Conservation (phyloP, 2,329 filamentous ascomycete species). For the Xylariaceae sp. region DNA sequence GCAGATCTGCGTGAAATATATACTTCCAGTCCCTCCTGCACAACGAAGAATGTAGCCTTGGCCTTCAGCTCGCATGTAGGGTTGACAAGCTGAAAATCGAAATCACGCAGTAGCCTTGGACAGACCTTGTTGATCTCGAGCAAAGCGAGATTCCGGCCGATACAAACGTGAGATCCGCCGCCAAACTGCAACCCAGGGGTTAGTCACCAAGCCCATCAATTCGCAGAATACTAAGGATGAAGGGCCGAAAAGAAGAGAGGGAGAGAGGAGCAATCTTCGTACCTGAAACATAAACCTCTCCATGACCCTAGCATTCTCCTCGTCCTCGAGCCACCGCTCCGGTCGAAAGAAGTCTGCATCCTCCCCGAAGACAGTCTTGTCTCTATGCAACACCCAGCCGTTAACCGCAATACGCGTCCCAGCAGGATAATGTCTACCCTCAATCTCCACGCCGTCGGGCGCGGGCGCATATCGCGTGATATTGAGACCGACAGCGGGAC, state of each 20-base stretch:
- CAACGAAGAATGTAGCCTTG: conserved; percentile 59
- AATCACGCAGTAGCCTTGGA: conserved; percentile 53
- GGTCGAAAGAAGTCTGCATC: conserved; percentile 53
- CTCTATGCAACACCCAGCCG: conserved; percentile 52
- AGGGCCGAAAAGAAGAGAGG: background rate
- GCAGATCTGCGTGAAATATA: conserved; percentile 39
- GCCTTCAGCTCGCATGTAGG: conserved; percentile 49
- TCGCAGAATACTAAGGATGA: background rate
- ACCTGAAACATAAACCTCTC: conserved; percentile 57
- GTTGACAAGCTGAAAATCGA: conserved; percentile 51
- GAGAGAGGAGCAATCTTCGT: conserved; percentile 15
- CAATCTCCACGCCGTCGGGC: conserved; percentile 49
- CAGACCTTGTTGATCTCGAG: conserved; percentile 60
- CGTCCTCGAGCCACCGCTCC: conserved; percentile 52
- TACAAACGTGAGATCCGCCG: conserved; percentile 53
- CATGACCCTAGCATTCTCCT: conserved; percentile 44
- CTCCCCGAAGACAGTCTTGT: conserved; percentile 46
- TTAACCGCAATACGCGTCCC: conserved; percentile 54
- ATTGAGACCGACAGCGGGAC: conserved; percentile 54
- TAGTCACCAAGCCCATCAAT: background rate
- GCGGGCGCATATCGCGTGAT: conserved; percentile 49
- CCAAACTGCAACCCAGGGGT: conserved; percentile 41
- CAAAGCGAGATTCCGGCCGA: conserved; percentile 53
- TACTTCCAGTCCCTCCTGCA: conserved; percentile 55
- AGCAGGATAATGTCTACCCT: conserved; percentile 49